Base-by-base conservation (phyloP, 2,329 filamentous ascomycete species). In the Sporothrix protearum region DNA sequence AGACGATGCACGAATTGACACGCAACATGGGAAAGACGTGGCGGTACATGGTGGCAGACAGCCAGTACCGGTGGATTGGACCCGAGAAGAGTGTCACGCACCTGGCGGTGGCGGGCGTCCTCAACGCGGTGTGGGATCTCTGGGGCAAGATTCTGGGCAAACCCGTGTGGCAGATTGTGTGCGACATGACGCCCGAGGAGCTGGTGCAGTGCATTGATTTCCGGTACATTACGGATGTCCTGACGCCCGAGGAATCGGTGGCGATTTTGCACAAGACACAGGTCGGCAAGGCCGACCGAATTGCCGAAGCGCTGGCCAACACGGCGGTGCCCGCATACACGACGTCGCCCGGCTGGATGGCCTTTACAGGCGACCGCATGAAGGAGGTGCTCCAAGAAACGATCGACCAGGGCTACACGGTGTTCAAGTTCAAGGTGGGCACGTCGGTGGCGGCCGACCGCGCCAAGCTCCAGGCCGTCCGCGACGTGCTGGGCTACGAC, bases 41-140 rank as follows among this genome's bases (percentile, higher is more conserved):
- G 94, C 89, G 94, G 36, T 89, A 96, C 81, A 89, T 97, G n/a
- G 93, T 97, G 77, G 91, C 91, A 74, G 94, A 97, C 85, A 92
- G 89, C 76, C 94, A 97, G 81, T 86, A 97, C 70, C 92, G 94
- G 71, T 97, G 94, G 94, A 96, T 97, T 78, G 94, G 94, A 0
- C 94, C 94, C 0, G 94, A 97, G 78, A 97, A 97, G 82, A 93
- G 94, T 72, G 94, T 97, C 55, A 96, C 96, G 76, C 94, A 97
- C 81, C 91, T 97, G 8, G 94, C 94, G 0, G 88, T 97, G 12
- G 93, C 92, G 39, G 92, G 93, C 59, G 91, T 97, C 19, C 92
- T 96, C 76, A 97, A 97, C 80, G 94, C 93, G 16, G 85, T 97
- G 77, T 97, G 94, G 94, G 94, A 97, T 80, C 87, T 97, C 19